Conservation (phyloP, 2,329 filamentous ascomycete species). For the Sarocladiaceae sp. region DNA sequence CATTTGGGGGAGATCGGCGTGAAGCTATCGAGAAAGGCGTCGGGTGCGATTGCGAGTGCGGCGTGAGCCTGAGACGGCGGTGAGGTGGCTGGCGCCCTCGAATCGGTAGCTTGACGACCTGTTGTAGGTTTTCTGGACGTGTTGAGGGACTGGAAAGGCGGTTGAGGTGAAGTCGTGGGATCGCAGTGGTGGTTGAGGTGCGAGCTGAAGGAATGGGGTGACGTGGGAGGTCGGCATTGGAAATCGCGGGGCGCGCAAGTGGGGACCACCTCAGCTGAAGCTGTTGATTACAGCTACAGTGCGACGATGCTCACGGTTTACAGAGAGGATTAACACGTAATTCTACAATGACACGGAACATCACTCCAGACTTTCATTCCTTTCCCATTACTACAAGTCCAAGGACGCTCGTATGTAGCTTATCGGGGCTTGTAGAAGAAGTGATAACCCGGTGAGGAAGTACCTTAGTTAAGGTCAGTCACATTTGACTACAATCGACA, state of each 20-base stretch:
- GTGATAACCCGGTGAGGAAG: too few species aligned
- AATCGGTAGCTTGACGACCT: background rate
- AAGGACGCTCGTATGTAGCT: too few species aligned
- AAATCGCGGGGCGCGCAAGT: background rate
- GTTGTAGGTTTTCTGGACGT: background rate
- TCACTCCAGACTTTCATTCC: too few species aligned
- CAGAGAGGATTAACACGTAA: too few species aligned
- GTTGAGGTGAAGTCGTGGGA: background rate
- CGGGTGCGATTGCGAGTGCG: background rate
- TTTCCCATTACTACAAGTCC: too few species aligned
- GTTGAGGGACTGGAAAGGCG: background rate
- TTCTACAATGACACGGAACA: too few species aligned
- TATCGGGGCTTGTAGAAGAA: too few species aligned
- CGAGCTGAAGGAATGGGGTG: constrained; percentile 4
- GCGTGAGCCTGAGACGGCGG: background rate
- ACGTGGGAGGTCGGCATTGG: constrained; percentile 7
- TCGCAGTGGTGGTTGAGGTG: background rate
- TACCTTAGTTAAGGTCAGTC: too few species aligned
- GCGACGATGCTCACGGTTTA: too few species aligned
- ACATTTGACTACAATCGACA: too few species aligned
- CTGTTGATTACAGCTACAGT: too few species aligned
- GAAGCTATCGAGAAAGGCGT: background rate
- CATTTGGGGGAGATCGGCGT: constrained; percentile 20
- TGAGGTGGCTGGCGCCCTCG: background rate
- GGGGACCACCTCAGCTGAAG: too few species aligned